These are phyloP conservation scores for Aureobasidium pullulans DNA, from an alignment of 2,329 filamentous ascomycete genomes.

Conservation along the genomic window DNA sequence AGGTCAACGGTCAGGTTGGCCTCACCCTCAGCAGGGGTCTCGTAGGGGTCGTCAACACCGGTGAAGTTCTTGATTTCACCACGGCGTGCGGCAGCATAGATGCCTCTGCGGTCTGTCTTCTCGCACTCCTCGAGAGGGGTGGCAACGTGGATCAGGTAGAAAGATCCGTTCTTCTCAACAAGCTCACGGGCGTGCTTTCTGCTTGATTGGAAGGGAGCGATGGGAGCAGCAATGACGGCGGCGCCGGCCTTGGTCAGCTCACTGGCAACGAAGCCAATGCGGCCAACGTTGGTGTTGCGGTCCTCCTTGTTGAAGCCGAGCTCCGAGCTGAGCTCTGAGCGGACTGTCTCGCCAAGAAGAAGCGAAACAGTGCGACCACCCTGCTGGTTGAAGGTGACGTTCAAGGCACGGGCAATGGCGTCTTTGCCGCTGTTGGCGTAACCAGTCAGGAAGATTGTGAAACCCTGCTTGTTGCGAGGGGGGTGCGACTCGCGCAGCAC, in stretches of 20 bases:
- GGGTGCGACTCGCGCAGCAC: constrained; percentile 96
- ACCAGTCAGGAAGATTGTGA: constrained; percentile 96
- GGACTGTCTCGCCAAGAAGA: constrained; percentile 90
- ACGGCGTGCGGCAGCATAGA: constrained; percentile 74
- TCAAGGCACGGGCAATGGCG: constrained; percentile 86
- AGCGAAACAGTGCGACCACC: constrained; percentile 91
- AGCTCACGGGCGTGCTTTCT: constrained; percentile 73
- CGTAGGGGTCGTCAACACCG: constrained; percentile 95
- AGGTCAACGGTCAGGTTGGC: constrained; percentile 78
- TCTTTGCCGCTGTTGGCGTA: constrained; percentile 98
- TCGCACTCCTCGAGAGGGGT: constrained; percentile 89
- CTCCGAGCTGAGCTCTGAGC: constrained; percentile 85
- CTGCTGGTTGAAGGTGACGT: constrained; percentile 97
- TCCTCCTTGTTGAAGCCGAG: constrained; percentile 92
- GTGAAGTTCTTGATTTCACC: constrained; percentile 98
- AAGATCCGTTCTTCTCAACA: constrained; percentile 79
- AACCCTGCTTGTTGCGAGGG: constrained; percentile 82
- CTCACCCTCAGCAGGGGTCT: constrained; percentile 72
- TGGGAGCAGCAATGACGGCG: constrained; percentile 92
- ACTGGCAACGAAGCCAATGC: constrained; percentile 91
- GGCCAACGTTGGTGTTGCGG: constrained; percentile 87
- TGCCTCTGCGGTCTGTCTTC: constrained; percentile 87
- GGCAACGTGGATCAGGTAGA: constrained; percentile 92
- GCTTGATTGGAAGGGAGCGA: constrained; percentile 81
- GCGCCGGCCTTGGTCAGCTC: constrained; percentile 90